Evolutionary conservation across 371 early-diverging fungal species (phyloP).

Genomic region (Mucor circinelloides): DNA sequence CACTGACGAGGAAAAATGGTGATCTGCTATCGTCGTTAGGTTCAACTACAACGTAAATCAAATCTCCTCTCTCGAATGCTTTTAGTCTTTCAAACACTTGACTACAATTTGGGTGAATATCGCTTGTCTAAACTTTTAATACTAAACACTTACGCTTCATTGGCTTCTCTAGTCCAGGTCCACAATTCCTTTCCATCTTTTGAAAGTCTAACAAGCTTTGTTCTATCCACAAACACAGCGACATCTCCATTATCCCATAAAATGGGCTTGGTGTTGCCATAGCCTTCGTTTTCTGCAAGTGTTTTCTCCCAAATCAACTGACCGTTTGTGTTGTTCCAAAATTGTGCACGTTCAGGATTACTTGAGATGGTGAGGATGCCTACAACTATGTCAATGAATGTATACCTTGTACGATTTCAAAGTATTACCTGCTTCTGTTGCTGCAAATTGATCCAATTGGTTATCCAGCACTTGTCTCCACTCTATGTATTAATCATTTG

Average conservation of each 20-base stretch:
- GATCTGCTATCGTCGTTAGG: conserved; percentile 9
- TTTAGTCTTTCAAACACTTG: conserved; percentile 11
- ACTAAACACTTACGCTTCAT: conserved; percentile 10
- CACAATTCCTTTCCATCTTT: conserved; percentile 25
- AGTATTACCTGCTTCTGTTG: conserved; percentile 25
- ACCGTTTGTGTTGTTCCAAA: conserved; percentile 47
- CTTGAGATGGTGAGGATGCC: conserved; percentile 50
- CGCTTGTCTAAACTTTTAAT: background rate
- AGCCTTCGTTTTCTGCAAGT: conserved; percentile 3
- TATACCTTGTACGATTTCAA: background rate
- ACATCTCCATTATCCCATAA: conserved; percentile 23
- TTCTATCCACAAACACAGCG: conserved; percentile 10
- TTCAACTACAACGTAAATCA: conserved; percentile 18
- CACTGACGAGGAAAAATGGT: conserved; percentile 14
- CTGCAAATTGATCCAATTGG: conserved; percentile 18
- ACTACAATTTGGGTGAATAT: background rate
- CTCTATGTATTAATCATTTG: conserved; percentile 19
- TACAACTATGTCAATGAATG: conserved; percentile 4
- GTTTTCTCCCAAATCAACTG: conserved; percentile 26
- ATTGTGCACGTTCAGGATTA: conserved; percentile 44
- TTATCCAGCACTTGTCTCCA: conserved; percentile 56
- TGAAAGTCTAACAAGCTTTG: conserved; percentile 18
- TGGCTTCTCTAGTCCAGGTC: conserved; percentile 18
- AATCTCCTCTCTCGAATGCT: conserved; percentile 10
- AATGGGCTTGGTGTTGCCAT: conserved; percentile 8